A percentile compares a stretch with the other conserved stretches of the same genome.
Conservation (phyloP, 75 land plant genomes). For the Larix kaempferi region DNA sequence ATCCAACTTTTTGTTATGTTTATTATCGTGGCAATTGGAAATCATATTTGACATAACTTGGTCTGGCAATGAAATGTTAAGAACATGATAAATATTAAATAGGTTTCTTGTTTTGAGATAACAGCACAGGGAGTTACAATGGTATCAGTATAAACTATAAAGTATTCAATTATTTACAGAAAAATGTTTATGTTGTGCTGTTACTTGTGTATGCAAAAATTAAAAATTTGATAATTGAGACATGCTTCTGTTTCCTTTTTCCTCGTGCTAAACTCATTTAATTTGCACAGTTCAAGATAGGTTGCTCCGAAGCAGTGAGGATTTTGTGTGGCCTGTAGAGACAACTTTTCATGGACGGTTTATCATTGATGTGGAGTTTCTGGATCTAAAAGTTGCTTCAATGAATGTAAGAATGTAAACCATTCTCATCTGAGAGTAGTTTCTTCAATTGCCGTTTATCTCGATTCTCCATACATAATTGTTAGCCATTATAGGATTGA, state of each 20-base stretch:
- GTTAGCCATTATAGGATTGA: background rate
- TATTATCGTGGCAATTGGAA: too few relatives aligned
- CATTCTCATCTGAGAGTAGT: background rate
- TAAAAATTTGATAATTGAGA: background rate
- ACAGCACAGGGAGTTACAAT: background rate
- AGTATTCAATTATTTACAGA: background rate
- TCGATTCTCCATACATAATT: background rate
- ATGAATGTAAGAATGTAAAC: conserved; percentile 45
- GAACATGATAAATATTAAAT: background rate
- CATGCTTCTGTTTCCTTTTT: background rate
- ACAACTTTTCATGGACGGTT: conserved; percentile 55
- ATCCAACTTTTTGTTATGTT: too few relatives aligned
- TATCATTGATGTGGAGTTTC: conserved; percentile 77
- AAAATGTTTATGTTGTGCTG: background rate
- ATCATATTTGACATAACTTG: too few relatives aligned
- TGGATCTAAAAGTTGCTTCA: conserved; percentile 61
- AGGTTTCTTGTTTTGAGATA: conserved; percentile 1
- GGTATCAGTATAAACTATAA: background rate
- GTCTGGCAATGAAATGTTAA: background rate
- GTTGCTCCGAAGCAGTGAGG: conserved; percentile 61
- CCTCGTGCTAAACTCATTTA: background rate
- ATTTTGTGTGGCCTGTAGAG: conserved; percentile 80
- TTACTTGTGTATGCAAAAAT: background rate
- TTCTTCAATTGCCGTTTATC: background rate
- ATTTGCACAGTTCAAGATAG: conserved; percentile 64